phyloP scores from a whole-genome alignment of 2,329 filamentous ascomycete genomes.

The Curvularia verruculosa region DNA sequence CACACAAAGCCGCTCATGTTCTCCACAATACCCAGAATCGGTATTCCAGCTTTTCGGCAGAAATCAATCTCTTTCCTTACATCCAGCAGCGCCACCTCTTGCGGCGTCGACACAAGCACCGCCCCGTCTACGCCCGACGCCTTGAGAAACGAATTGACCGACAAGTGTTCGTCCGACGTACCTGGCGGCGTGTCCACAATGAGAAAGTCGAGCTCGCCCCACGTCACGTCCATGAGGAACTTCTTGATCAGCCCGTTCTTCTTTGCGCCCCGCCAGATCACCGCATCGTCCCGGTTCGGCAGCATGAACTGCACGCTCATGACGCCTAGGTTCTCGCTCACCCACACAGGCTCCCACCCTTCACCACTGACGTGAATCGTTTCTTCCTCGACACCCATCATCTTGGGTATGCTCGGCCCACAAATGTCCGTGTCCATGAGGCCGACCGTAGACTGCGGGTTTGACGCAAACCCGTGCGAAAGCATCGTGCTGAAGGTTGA shows the following conservation, averaged over 20 bases:
- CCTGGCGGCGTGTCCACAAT: conserved; percentile 95
- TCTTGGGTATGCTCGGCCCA: conserved; percentile 94
- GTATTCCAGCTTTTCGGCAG: conserved; percentile 91
- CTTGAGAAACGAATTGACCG: conserved; percentile 88
- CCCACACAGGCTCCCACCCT: conserved; percentile 96
- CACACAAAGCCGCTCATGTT: conserved; percentile 99
- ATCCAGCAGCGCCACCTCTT: conserved; percentile 90
- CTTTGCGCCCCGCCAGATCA: conserved; percentile 97
- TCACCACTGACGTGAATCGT: conserved; percentile 88
- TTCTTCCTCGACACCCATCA: conserved; percentile 96
- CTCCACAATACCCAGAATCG: conserved; percentile 86
- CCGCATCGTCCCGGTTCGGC: conserved; percentile 87
- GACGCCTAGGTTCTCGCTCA: conserved; percentile 88
- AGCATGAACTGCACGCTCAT: conserved; percentile 99
- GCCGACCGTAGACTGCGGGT: conserved; percentile 79
- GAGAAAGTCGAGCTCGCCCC: conserved; percentile 92
- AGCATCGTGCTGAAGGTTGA: conserved; percentile 90
- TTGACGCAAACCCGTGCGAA: conserved; percentile 84
- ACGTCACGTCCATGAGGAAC: conserved; percentile 96
- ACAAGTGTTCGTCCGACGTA: conserved; percentile 93
- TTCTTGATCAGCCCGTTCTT: conserved; percentile 99
- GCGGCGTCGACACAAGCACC: conserved; percentile 90
- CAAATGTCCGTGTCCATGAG: conserved; percentile 99
- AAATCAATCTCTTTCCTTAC: conserved; percentile 98
- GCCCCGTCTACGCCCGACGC: conserved; percentile 93